Evolutionary conservation across 163 green algal genomes (phyloP).

Genomic region (Volvox carteri): DNA sequence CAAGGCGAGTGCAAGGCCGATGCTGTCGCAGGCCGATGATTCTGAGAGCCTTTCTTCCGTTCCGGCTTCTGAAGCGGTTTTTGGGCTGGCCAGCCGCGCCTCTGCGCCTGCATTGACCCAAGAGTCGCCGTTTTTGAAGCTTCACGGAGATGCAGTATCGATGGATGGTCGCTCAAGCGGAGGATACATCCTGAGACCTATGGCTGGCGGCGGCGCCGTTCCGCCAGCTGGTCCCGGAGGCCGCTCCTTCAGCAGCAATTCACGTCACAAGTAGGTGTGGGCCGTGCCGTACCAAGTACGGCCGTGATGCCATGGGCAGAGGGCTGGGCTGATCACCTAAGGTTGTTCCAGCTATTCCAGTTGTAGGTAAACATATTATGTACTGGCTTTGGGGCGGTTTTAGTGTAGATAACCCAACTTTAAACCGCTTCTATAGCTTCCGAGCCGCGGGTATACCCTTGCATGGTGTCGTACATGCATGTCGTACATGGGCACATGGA

Average conservation of each 20-base stretch:
- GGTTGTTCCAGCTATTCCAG: neutral
- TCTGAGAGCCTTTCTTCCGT: conserved; percentile 22
- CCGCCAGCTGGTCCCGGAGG: neutral
- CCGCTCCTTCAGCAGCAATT: too few species aligned
- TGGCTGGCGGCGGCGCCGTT: neutral
- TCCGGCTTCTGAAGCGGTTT: conserved; percentile 32
- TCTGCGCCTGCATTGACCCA: neutral
- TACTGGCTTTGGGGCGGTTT: neutral
- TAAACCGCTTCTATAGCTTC: neutral
- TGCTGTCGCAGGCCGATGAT: neutral
- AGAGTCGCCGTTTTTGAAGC: neutral
- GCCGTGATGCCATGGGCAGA: too few species aligned
- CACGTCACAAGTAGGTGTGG: neutral
- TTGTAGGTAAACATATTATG: neutral
- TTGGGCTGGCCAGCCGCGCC: conserved; percentile 16
- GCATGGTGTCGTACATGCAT: too few species aligned
- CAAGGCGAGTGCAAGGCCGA: neutral
- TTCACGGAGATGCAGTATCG: neutral
- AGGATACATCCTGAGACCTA: conserved; percentile 26
- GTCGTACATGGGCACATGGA: too few species aligned
- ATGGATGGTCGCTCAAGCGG: neutral
- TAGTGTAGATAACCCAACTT: neutral
- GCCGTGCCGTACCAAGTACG: too few species aligned
- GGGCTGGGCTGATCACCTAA: too few species aligned
- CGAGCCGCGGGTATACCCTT: too few species aligned